These are phyloP conservation scores for Boechera stricta DNA, from an alignment of 345 rosid genomes.

Conservation along the genomic window DNA sequence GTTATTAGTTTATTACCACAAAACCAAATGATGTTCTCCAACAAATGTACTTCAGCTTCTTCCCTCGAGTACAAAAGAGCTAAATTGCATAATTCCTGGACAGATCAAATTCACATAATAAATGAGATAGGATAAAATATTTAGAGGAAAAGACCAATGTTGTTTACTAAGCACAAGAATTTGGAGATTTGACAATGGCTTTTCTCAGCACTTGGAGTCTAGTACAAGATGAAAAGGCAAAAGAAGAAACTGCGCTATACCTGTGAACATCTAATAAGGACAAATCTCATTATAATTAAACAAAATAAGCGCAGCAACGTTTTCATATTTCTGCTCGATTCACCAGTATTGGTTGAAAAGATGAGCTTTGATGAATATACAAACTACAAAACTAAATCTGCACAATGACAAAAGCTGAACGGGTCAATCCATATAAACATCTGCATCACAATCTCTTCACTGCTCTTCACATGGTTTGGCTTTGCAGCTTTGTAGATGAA, in stretches of 20 bases:
- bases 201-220: constrained; percentile 35
- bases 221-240: constrained; percentile 33
- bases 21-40: constrained; percentile 43
- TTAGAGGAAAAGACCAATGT: constrained; percentile 26
- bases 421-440: constrained; percentile 21
- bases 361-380: constrained; percentile 16
- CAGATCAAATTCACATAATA: constrained; percentile 44
- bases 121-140: constrained; percentile 24
- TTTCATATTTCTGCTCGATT: background rate
- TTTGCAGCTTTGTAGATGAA: constrained; percentile 49
- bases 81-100: constrained; percentile 46
- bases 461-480: constrained; percentile 23
- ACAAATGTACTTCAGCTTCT: background rate
- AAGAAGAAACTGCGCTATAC: constrained; percentile 52
- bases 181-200: constrained; percentile 20
- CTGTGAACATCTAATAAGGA: constrained; percentile 60
- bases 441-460: constrained; percentile 24
- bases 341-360: constrained; percentile 1
- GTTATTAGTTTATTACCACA: constrained; percentile 34
- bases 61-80: constrained; percentile 30
- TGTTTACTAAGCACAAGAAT: constrained; percentile 32
- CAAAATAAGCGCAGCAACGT: constrained; percentile 48
- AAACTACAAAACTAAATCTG: constrained; percentile 23
- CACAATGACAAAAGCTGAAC: constrained; percentile 7
- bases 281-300: constrained; percentile 54